Evolutionary conservation across 352 stramenopile species (phyloP), one percentile per base, ranked within the genome.

Genomic region (Phytophthora europaea): DNA sequence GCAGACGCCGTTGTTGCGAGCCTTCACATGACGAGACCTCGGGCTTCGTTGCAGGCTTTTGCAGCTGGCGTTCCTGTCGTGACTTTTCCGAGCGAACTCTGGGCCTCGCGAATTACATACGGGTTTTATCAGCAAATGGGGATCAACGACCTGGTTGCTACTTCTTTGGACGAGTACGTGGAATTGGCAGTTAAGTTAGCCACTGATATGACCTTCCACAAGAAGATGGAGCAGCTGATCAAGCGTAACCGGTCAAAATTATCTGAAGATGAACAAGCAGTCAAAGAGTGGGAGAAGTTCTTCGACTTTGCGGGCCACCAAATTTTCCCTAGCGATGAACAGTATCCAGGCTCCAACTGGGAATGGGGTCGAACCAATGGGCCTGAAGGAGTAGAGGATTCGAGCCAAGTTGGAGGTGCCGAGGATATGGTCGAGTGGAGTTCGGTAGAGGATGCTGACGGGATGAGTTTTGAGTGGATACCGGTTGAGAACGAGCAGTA

Each of bases 231-330:
- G n/a, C 28, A 66, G 13, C 76, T 85, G 45, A 79, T 94, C 23
- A 72, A 82, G 33, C 65, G 70, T 3, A 75, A 78, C 34, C 79
- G 82, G 4, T 60, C 71, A 23, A 76, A 66, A 1, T 33, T 94
- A n/a, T 87, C 85, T 5, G 67, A 82, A 61, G 80, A 90, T 59
- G 3, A 22, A 18, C 45, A 70, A 12, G 86, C 84, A 3, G 78
- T 95, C 1, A 20, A 72, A n/a, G 82, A 94, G 57, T 95, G 88
- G 88, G 86, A 93, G 68, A 76, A 67, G 38, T 94, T 95, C 56
- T 81, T 95, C 26, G 76, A 92, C 13, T 83, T 88, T 67, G 80
- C 79, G n/a, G 54, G 61, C 3, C 33, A 43, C 6, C 67, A 66
- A 15, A 69, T 86, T 43, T 84, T 73, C 16, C 60, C 79, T 4